These are phyloP conservation scores for Heritiera littoralis DNA, from an alignment of 345 rosid species.

Conservation along the genomic window DNA sequence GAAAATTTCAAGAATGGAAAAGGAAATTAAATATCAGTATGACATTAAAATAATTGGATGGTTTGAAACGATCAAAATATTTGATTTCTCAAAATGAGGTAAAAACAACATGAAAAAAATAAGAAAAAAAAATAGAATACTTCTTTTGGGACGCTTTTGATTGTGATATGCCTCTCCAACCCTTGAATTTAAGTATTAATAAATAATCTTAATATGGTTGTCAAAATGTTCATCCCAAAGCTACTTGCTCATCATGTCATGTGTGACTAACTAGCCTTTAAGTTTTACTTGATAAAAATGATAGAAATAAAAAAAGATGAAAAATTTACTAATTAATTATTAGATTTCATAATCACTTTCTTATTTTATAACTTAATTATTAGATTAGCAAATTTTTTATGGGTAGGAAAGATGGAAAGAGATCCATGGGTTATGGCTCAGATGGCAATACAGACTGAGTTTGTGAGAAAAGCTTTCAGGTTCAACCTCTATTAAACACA, in stretches of 20 bases:
- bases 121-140: not conserved
- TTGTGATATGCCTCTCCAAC: not conserved
- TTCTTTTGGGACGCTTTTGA: not conserved
- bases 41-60: not conserved
- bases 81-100: not conserved
- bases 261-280: not conserved
- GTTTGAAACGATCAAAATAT: not conserved
- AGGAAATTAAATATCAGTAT: not conserved
- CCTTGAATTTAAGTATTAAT: too few species aligned
- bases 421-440: too few species aligned
- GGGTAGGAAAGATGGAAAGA: too few species aligned
- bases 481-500: too few species aligned
- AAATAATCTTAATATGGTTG: not conserved
- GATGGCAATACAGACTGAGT: too few species aligned
- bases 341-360: too few species aligned
- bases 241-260: not conserved
- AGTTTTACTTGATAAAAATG: too few species aligned
- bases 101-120: not conserved
- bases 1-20: not conserved
- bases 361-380: too few species aligned
- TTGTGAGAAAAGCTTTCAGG: too few species aligned
- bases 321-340: too few species aligned
- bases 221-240: constrained; percentile 4
- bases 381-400: too few species aligned
- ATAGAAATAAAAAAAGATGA: too few species aligned